Percentiles rank a stretch among this genome's conserved stretches.
These are phyloP conservation scores for Tetrastigma voinierianum DNA, from an alignment of 164 flowering plant genomes.

Conservation along the genomic window DNA sequence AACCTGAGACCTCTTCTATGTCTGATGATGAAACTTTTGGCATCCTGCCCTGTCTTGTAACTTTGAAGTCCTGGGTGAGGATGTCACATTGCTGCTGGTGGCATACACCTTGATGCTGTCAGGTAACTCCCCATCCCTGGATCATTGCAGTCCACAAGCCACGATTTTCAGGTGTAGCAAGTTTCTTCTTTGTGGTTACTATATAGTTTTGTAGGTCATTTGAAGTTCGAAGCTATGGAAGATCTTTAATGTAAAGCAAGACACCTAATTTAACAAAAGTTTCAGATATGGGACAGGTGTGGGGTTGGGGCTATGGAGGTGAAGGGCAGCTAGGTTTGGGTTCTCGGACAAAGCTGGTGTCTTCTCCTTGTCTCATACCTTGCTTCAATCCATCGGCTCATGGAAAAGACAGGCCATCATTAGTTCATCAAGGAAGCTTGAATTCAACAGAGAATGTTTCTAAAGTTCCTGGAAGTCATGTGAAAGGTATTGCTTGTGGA, in stretches of 20 bases:
- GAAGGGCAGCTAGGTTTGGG: slow-evolving; percentile 88
- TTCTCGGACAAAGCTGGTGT: slow-evolving; percentile 72
- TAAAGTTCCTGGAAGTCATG: slow-evolving; percentile 58
- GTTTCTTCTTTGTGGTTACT: slow-evolving; percentile 19
- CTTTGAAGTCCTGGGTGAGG: slow-evolving; percentile 65
- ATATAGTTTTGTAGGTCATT: slow-evolving; percentile 31
- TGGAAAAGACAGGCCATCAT: slow-evolving; percentile 41
- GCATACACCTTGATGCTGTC: slow-evolving; percentile 72
- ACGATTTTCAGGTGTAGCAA: slow-evolving; percentile 11
- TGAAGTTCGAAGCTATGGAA: slow-evolving; percentile 34
- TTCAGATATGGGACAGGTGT: slow-evolving; percentile 88
- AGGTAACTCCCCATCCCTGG: slow-evolving; percentile 34
- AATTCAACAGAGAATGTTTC: slow-evolving; percentile 32
- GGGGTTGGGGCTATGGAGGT: slow-evolving; percentile 98
- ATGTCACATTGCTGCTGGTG: slow-evolving; percentile 76
- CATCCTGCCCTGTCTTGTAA: slow-evolving; percentile 65
- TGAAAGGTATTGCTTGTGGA: slow-evolving; percentile 79
- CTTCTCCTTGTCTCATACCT: slow-evolving; percentile 74
- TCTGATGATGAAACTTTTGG: slow-evolving; percentile 57
- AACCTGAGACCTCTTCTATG: slow-evolving; percentile 43
- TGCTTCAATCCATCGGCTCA: slow-evolving; percentile 47
- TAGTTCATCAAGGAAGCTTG: slow-evolving; percentile 34
- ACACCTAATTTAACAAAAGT: slow-evolving; percentile 41
- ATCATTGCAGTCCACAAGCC: neutral
- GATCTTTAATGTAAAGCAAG: slow-evolving; percentile 25